A percentile compares a stretch with the other conserved stretches of the same genome.
Evolutionary conservation across 305 asterid genomes (phyloP).

Genomic region (Fraxinus baroniana): DNA sequence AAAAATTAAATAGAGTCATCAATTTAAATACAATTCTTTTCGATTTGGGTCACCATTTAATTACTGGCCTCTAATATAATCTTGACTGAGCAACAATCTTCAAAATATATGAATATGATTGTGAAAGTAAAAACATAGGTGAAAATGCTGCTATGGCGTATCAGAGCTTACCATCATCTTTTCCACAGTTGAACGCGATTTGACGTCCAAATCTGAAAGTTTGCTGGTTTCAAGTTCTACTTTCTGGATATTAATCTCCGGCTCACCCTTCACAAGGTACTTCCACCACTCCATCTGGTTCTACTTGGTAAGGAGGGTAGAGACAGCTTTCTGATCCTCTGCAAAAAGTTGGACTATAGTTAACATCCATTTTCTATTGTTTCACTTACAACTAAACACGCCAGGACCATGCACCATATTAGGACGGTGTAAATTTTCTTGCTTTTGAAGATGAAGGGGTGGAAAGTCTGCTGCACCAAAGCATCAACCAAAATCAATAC

Average conservation of each 20-base stretch:
- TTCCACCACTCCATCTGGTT: constrained; percentile 37
- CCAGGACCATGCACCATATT: no score
- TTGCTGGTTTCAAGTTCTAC: constrained; percentile 26
- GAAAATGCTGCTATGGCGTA: not conserved
- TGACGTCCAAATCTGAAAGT: constrained; percentile 23
- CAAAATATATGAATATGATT: not conserved
- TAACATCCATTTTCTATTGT: not conserved
- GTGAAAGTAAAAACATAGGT: not conserved
- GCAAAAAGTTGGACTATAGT: not conserved
- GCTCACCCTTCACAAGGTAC: constrained; percentile 26
- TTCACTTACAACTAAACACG: no score
- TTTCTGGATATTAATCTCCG: constrained; percentile 33
- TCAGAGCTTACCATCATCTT: constrained; percentile 24
- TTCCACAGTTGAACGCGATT: constrained; percentile 29
- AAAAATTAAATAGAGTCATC: not conserved
- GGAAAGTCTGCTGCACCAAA: no score
- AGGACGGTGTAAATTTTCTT: no score
- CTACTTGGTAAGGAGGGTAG: constrained; percentile 30
- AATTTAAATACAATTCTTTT: no score
- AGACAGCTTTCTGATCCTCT: constrained; percentile 25
- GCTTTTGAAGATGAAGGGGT: no score
- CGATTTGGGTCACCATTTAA: constrained; percentile 24
- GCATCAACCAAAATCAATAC: not conserved
- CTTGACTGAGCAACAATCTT: not conserved
- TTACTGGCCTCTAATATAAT: not conserved